Percentiles rank a stretch among this genome's conserved stretches.
phyloP scores from a whole-genome alignment of 129 eudicot genomes.

The Silybum marianum region DNA sequence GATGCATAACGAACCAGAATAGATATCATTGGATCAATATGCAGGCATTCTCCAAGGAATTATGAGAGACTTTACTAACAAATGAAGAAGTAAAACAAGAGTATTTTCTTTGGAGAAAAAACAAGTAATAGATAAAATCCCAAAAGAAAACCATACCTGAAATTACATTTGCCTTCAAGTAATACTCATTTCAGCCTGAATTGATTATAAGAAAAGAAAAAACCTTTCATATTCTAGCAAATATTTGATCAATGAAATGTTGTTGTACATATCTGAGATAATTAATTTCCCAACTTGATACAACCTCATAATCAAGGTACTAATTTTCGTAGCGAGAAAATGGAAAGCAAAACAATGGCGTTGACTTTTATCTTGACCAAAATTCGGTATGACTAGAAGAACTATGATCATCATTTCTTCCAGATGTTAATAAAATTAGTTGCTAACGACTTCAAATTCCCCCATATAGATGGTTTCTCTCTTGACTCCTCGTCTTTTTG shows the following conservation, averaged over 20 bases:
- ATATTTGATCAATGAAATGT: constrained; percentile 17
- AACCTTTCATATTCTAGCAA: constrained; percentile 5
- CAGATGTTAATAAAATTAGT: constrained; percentile 41
- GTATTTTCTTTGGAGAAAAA: background rate
- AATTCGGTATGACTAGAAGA: background rate
- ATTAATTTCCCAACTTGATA: background rate
- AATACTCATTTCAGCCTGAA: background rate
- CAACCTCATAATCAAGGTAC: background rate
- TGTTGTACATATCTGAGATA: constrained; percentile 21
- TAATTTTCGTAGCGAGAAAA: background rate
- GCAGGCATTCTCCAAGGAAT: background rate
- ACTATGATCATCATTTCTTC: constrained; percentile 34
- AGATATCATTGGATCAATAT: background rate
- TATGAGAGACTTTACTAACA: background rate
- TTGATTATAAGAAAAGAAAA: background rate
- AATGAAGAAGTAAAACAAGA: background rate
- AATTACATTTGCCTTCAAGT: background rate
- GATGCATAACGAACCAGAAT: background rate
- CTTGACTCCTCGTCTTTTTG: constrained; percentile 23
- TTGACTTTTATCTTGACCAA: constrained; percentile 16
- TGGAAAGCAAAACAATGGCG: background rate
- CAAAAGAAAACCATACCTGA: background rate
- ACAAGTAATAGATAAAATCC: background rate
- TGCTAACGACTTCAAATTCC: constrained; percentile 45
- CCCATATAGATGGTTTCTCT: constrained; percentile 47